Conservation (phyloP, 192 early-diverging fungal species). For the Entomortierella lignicola region DNA sequence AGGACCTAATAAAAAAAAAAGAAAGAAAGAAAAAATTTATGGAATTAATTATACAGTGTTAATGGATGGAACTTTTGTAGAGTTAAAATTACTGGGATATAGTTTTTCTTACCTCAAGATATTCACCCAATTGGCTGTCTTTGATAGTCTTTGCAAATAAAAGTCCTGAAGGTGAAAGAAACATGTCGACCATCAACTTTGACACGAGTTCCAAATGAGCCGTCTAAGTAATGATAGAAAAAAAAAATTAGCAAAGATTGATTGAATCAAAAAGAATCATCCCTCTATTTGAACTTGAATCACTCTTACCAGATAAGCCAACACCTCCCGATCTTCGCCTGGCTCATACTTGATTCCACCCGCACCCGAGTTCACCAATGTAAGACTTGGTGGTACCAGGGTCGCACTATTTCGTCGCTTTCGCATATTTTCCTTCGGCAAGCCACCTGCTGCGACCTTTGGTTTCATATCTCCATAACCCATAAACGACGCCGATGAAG, state of each 20-base stretch:
- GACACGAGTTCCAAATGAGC: constrained; percentile 40
- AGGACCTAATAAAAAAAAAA: constrained; percentile 22
- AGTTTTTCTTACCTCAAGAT: constrained; percentile 30
- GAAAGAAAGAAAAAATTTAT: too few relatives aligned
- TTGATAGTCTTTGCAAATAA: constrained; percentile 42
- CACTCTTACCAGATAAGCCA: constrained; percentile 36
- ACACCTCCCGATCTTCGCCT: constrained; percentile 34
- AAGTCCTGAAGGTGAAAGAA: constrained; percentile 19
- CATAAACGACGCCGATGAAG: not conserved
- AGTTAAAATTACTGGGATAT: too few relatives aligned
- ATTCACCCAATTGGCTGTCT: constrained; percentile 15
- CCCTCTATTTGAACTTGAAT: not conserved
- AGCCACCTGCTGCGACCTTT: too few relatives aligned
- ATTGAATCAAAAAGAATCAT: not conserved
- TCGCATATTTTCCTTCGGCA: constrained; percentile 39
- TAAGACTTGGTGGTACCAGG: not conserved
- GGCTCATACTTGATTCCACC: constrained; percentile 39
- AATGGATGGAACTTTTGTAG: too few relatives aligned
- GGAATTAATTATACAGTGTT: too few relatives aligned
- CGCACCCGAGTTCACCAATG: not conserved
- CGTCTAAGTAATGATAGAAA: constrained; percentile 12
- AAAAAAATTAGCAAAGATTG: not conserved
- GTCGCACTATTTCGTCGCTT: constrained; percentile 18
- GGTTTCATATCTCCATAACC: too few relatives aligned
- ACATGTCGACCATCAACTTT: constrained; percentile 44